Conservation (phyloP, 495 filamentous ascomycete species). For the Thermochaetoides thermophila region DNA sequence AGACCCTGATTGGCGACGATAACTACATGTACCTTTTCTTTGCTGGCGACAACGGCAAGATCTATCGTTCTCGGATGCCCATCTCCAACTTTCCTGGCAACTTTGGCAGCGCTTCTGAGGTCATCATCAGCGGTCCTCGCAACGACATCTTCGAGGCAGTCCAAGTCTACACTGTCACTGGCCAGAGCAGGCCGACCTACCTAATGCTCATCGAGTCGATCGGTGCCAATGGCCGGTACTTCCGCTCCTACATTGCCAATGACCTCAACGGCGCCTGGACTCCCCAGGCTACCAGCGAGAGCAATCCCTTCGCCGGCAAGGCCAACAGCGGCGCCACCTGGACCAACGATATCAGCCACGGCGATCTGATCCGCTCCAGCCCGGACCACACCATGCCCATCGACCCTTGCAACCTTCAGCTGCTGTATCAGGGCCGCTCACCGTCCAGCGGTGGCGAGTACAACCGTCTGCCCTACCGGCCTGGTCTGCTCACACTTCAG, state of each 20-base stretch:
- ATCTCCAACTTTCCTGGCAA: conserved; percentile 42
- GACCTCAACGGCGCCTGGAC: conserved; percentile 41
- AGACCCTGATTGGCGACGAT: conserved; percentile 44
- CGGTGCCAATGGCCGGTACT: conserved; percentile 41
- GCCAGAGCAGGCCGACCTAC: conserved; percentile 34
- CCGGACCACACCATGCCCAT: conserved; percentile 42
- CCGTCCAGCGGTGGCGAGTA: conserved; percentile 26
- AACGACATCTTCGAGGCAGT: conserved; percentile 50
- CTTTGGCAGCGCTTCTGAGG: conserved; percentile 36
- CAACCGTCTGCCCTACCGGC: conserved; percentile 32
- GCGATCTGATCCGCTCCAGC: conserved; percentile 39
- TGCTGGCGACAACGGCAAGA: conserved; percentile 47
- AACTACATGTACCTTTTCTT: conserved; percentile 51
- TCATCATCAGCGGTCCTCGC: conserved; percentile 34
- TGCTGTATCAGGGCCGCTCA: conserved; percentile 42
- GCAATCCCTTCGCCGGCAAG: conserved; percentile 43
- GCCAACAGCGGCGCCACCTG: conserved; percentile 46
- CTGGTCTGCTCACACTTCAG: conserved; percentile 36
- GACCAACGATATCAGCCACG: conserved; percentile 51
- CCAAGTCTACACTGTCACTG: conserved; percentile 44
- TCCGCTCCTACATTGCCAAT: conserved; percentile 46
- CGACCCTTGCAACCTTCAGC: conserved; percentile 42
- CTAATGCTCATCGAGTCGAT: conserved; percentile 53
- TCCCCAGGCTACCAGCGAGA: conserved; percentile 35
- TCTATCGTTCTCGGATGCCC: conserved; percentile 46